Conservation (phyloP, 192 early-diverging fungal genomes). For the Thoreauomyces humboldtii region DNA sequence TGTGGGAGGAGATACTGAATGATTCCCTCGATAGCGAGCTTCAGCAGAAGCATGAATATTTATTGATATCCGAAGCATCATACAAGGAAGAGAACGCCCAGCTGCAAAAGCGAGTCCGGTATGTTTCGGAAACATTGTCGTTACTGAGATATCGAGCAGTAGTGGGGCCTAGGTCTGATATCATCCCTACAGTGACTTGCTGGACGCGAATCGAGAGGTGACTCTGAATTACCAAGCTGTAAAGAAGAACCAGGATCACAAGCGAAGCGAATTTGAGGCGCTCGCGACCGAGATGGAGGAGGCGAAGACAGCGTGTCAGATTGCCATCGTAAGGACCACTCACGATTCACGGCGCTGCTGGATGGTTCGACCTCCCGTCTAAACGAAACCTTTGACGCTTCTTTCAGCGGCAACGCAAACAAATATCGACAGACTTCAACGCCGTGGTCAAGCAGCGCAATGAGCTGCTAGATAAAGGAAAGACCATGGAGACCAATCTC, state of each 20-base stretch:
- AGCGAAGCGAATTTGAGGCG: conserved; percentile 50
- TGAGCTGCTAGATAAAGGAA: conserved; percentile 49
- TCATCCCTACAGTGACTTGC: conserved; percentile 43
- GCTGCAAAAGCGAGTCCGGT: conserved; percentile 47
- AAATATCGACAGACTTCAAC: conserved; percentile 40
- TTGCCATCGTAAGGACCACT: conserved; percentile 42
- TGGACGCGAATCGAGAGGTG: conserved; percentile 55
- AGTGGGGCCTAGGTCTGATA: too few species aligned
- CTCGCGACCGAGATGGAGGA: conserved; percentile 52
- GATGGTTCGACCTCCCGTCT: too few species aligned
- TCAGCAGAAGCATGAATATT: conserved; percentile 43
- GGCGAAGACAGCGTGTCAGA: conserved; percentile 56
- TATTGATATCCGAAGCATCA: conserved; percentile 35
- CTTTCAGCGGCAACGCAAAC: conserved; percentile 49
- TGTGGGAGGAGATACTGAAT: background rate
- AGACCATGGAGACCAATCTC: conserved; percentile 42
- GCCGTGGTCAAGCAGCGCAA: conserved; percentile 40
- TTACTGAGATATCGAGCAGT: background rate
- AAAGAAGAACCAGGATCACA: conserved; percentile 57
- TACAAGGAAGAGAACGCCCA: conserved; percentile 49
- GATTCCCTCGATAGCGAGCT: conserved; percentile 24
- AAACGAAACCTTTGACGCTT: too few species aligned
- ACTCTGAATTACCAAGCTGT: conserved; percentile 52
- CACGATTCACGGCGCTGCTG: background rate
- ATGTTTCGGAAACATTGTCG: too few species aligned